These are phyloP conservation scores for Penicillium riverlandense DNA, from an alignment of 495 filamentous ascomycete genomes.

Conservation along the genomic window DNA sequence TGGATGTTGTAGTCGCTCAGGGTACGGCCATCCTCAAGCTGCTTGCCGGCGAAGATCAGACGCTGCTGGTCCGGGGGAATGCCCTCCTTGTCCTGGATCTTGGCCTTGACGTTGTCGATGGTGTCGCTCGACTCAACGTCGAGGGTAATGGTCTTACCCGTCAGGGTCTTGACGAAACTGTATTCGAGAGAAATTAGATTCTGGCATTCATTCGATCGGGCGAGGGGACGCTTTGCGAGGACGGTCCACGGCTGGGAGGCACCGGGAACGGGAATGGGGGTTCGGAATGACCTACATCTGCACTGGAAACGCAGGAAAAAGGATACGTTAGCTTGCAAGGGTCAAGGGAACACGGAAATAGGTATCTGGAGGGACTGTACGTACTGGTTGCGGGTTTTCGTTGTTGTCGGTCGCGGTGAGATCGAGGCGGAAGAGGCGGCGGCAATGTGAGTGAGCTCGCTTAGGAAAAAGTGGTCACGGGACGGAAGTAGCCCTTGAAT, in stretches of 20 bases:
- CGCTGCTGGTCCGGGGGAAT: slow-evolving; percentile 99
- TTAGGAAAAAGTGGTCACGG: slow-evolving; percentile 33
- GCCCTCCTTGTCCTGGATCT: slow-evolving; percentile 99
- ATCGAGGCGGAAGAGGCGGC: slow-evolving; percentile 35
- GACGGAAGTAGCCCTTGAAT: no score
- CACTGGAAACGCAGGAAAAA: slow-evolving; percentile 50
- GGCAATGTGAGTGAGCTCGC: slow-evolving; percentile 43
- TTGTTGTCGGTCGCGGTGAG: slow-evolving; percentile 42
- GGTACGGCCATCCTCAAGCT: slow-evolving; percentile 98
- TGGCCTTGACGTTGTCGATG: slow-evolving; percentile 96
- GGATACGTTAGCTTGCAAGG: slow-evolving; percentile 26
- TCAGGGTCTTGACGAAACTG: slow-evolving; percentile 96
- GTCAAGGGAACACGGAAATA: slow-evolving; percentile 10
- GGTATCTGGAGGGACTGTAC: slow-evolving; percentile 19
- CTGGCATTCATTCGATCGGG: slow-evolving; percentile 3
- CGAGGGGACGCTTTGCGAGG: no score
- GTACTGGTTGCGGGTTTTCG: slow-evolving; percentile 55
- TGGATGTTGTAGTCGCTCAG: slow-evolving; percentile 99
- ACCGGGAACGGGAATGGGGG: slow-evolving; percentile 2
- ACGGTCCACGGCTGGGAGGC: no score
- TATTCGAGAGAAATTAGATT: slow-evolving; percentile 30
- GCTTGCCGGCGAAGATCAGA: slow-evolving; percentile 99
- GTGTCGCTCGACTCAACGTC: slow-evolving; percentile 99
- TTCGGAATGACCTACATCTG: slow-evolving; percentile 60
- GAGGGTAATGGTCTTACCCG: slow-evolving; percentile 99